A percentile compares a stretch with the other conserved stretches of the same genome.
These are phyloP conservation scores for Silybum marianum DNA, from an alignment of 129 eudicot genomes.

Conservation along the genomic window DNA sequence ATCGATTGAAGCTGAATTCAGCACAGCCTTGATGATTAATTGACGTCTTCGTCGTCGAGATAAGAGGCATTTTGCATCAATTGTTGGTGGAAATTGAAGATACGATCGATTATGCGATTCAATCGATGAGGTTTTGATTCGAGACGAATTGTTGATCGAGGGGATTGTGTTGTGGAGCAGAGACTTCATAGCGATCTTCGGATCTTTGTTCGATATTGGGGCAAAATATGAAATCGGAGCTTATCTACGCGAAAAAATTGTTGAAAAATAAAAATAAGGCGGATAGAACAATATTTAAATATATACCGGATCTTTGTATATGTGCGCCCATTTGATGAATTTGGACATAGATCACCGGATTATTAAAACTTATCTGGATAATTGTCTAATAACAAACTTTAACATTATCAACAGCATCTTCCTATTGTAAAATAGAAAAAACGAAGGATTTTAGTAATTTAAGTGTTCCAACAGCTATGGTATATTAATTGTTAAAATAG, in stretches of 20 bases:
- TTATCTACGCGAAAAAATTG: constrained; percentile 23
- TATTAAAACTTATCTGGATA: too few relatives aligned
- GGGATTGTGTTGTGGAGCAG: constrained; percentile 43
- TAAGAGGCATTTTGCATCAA: constrained; percentile 3
- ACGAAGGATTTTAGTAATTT: too few relatives aligned
- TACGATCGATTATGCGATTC: constrained; percentile 22
- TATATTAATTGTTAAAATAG: too few relatives aligned
- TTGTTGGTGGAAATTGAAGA: constrained; percentile 21
- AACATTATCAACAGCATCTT: too few relatives aligned
- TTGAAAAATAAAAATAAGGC: constrained; percentile 2
- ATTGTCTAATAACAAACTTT: too few relatives aligned
- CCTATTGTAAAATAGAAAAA: too few relatives aligned
- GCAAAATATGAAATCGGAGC: constrained; percentile 20
- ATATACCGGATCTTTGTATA: background rate
- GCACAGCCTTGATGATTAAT: constrained; percentile 39
- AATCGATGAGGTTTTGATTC: constrained; percentile 25
- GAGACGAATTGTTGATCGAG: constrained; percentile 10
- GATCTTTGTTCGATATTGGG: constrained; percentile 8
- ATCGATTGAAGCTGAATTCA: constrained; percentile 48
- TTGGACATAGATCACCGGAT: too few relatives aligned
- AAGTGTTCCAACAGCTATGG: too few relatives aligned
- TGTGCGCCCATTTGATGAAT: too few relatives aligned
- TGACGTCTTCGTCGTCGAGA: constrained; percentile 19
- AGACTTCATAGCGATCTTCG: constrained; percentile 49
- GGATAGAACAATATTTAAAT: background rate